Percentiles rank a stretch among this genome's conserved stretches.
These are phyloP conservation scores for Phytophthora uliginosa DNA, from an alignment of 352 stramenopile genomes.

Conservation along the genomic window DNA sequence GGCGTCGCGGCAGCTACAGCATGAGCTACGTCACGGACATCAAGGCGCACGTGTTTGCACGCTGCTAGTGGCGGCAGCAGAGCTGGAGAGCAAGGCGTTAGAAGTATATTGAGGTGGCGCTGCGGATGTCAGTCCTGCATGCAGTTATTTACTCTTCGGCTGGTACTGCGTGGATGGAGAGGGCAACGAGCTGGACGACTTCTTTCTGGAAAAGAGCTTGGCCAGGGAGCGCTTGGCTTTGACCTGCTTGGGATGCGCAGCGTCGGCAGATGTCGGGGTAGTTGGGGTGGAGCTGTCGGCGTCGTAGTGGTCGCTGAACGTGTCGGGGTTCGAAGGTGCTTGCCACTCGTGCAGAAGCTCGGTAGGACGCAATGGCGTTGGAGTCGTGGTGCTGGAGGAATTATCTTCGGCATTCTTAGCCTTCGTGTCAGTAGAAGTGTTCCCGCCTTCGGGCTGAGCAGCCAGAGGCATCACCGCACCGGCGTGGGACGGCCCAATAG, in stretches of 20 bases:
- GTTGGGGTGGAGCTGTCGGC: slow-evolving; percentile 23
- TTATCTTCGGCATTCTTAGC: slow-evolving; percentile 4
- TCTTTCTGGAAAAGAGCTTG: slow-evolving; percentile 48
- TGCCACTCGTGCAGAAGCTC: slow-evolving; percentile 24
- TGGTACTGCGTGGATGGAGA: slow-evolving; percentile 17
- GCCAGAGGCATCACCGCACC: slow-evolving; percentile 26
- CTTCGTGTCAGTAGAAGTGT: not conserved
- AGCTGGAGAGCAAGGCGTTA: not conserved
- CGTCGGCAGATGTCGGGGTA: slow-evolving; percentile 18
- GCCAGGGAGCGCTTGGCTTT: slow-evolving; percentile 41
- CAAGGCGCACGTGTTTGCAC: slow-evolving; percentile 86
- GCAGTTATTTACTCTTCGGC: not conserved
- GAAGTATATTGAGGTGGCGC: not conserved
- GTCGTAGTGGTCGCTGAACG: slow-evolving; percentile 16
- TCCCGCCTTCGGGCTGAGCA: not conserved
- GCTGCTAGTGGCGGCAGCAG: slow-evolving; percentile 36
- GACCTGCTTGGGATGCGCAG: slow-evolving; percentile 10
- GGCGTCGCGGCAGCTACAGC: slow-evolving; percentile 88
- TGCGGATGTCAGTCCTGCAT: not conserved
- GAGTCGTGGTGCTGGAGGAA: not conserved
- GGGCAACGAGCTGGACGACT: slow-evolving; percentile 28
- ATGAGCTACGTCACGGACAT: slow-evolving; percentile 92
- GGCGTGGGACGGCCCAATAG: slow-evolving; percentile 25
- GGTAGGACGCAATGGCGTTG: slow-evolving; percentile 8
- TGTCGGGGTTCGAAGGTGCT: not conserved